phyloP scores from a whole-genome alignment of 345 rosid species.

The Populus euphratica region DNA sequence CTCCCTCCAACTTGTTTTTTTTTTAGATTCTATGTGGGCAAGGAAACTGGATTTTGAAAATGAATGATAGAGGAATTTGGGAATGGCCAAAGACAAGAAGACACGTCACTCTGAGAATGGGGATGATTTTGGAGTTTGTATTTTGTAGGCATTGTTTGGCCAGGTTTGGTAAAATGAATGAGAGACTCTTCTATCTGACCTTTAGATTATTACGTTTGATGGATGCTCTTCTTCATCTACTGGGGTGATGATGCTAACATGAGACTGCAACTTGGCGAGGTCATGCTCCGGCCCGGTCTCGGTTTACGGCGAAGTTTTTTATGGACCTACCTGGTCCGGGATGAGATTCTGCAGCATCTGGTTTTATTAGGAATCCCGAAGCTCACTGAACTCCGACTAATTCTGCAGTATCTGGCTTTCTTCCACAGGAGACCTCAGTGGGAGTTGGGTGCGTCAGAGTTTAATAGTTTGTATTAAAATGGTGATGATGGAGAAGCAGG shows the following conservation, averaged over 20 bases:
- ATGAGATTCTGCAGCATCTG: not conserved
- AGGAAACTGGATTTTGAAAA: not conserved
- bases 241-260: not conserved
- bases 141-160: not conserved
- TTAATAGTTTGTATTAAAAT: not conserved
- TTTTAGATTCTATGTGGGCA: not conserved
- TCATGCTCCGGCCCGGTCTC: not conserved
- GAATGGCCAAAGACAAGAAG: not conserved
- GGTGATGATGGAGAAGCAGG: not conserved
- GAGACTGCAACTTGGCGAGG: not conserved
- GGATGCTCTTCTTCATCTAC: not conserved
- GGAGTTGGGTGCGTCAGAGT: not conserved
- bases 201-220: not conserved
- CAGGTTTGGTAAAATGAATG: no score
- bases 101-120: not conserved
- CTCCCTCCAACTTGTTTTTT: not conserved
- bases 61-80: not conserved
- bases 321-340: not conserved
- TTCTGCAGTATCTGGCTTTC: not conserved
- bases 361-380: not conserved
- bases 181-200: not conserved
- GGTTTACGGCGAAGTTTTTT: not conserved
- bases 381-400: no score
- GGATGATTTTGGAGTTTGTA: not conserved
- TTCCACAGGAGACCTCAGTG: not conserved